Evolutionary conservation across 2,329 filamentous ascomycete genomes (phyloP), one percentile per base, ranked within the genome.

Genomic region (Fusarium chlamydosporum): DNA sequence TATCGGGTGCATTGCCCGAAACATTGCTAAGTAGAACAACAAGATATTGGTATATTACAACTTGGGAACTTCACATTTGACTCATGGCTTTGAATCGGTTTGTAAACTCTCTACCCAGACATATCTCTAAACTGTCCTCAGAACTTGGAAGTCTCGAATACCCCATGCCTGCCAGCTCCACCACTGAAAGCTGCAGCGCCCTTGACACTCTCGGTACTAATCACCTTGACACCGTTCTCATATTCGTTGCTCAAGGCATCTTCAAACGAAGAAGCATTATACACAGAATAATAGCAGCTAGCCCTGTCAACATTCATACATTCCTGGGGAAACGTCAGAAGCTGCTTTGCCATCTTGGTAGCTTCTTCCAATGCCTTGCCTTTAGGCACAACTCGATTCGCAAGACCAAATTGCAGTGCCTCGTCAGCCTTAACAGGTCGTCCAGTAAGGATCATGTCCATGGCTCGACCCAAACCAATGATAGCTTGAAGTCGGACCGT

Each of bases 211-310:
- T 63, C 58, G 0, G 37, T 63, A 12, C 10, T 48, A 0, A 63
- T n/a, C 0, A 63, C 60, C 16, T 63, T 35, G 15, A 63, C 20
- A 0, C 60, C 60, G 29, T 57, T 43, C 15, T 56, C 58, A 38
- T 56, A 63, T n/a, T 63, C 60, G 20, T 63, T 63, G n/a, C 50
- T 63, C 9, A 63, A n/a, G 1, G 50, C 58, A 38, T 63, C 60
- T 7, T 63, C 26, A 42, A 63, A 63, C 2, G 60, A 63, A 0
- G 35, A 26, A 6, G 60, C 60, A 6, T 47, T 43, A 9, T 63
- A 63, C 1, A 16, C 20, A 3, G 60, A 43, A 11, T 63, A 63
- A 6, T 63, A 63, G 3, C 60, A 63, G 26, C 12, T 63, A 1
- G 26, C 38, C 7, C 58, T 27, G 5, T 63, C 60, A 1, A 40